phyloP scores from a whole-genome alignment of 345 rosid genomes.

The Trapa incisa region DNA sequence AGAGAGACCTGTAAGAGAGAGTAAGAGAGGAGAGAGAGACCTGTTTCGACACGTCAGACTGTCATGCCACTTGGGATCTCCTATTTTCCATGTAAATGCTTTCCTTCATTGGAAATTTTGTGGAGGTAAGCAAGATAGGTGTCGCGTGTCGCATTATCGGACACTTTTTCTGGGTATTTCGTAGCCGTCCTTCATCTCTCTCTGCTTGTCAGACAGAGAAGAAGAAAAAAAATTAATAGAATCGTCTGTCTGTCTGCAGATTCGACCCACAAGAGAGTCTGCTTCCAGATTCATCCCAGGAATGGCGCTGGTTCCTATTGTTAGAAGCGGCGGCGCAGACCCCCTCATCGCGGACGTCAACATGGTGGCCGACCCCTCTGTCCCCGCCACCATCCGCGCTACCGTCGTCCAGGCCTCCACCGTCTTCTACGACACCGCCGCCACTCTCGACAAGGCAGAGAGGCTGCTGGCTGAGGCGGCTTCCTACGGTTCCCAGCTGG shows the following conservation, averaged over 20 bases:
- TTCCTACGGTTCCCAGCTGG: slow-evolving; percentile 64
- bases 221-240: not conserved
- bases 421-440: slow-evolving; percentile 76
- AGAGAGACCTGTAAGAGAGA: too few species aligned
- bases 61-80: too few species aligned
- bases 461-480: slow-evolving; percentile 80
- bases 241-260: not conserved
- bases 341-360: too few species aligned
- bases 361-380: too few species aligned
- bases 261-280: not conserved
- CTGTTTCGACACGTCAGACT: too few species aligned
- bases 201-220: not conserved
- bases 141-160: too few species aligned
- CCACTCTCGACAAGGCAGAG: slow-evolving; percentile 90
- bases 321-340: not conserved
- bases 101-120: too few species aligned
- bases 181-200: not conserved
- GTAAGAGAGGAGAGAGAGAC: too few species aligned
- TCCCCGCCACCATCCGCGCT: slow-evolving; percentile 52
- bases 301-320: slow-evolving; percentile 35
- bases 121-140: too few species aligned
- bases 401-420: slow-evolving; percentile 94
- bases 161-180: not conserved
- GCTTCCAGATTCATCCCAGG: not conserved
- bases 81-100: too few species aligned